phyloP scores from a whole-genome alignment of 306 rosid species.

The Rosa lucieae region DNA sequence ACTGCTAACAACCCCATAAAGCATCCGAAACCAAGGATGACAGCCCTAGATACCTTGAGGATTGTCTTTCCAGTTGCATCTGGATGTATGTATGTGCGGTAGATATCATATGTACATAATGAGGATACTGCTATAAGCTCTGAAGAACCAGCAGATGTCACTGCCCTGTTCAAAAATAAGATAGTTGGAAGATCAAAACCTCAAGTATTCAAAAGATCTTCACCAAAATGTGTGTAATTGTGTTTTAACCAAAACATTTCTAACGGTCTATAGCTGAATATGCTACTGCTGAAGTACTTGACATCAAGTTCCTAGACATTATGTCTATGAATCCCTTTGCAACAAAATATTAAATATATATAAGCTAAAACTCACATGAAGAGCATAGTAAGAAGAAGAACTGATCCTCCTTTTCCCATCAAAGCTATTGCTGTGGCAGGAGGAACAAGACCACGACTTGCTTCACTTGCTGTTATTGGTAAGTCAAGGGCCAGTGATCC shows the following conservation, averaged over 20 bases:
- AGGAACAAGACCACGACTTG: constrained; percentile 88
- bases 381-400: constrained; percentile 93
- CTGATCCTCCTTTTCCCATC: constrained; percentile 93
- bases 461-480: constrained; percentile 70
- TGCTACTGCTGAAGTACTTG: background rate
- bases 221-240: background rate
- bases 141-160: constrained; percentile 96
- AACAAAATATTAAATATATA: background rate
- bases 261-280: background rate
- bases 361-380: constrained; percentile 61
- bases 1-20: constrained; percentile 86
- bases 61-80: constrained; percentile 75
- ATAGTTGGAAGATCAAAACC: background rate
- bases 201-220: background rate
- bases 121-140: constrained; percentile 84
- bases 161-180: constrained; percentile 61
- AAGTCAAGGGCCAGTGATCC: constrained; percentile 96
- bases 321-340: background rate
- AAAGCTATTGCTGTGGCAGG: constrained; percentile 93
- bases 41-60: constrained; percentile 68
- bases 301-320: background rate
- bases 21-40: constrained; percentile 70
- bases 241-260: background rate
- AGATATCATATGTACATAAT: constrained; percentile 83
- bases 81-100: constrained; percentile 82